Conservation (phyloP, 1,284 basidiomycete species). For the Schizophyllum amplum region DNA sequence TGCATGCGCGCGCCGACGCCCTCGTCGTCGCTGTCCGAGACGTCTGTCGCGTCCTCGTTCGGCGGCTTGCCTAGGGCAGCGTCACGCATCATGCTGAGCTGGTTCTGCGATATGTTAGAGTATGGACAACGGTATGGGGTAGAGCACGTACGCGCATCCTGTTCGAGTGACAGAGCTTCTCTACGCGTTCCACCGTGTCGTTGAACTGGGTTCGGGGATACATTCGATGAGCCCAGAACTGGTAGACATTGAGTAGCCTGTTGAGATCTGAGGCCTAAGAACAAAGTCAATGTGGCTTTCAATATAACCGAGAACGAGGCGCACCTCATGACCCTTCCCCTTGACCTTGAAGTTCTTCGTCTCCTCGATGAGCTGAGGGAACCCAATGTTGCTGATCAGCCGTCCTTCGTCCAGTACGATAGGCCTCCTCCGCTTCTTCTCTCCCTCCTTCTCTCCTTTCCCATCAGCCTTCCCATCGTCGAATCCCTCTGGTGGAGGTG, state of each 20-base stretch:
- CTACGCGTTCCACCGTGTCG: constrained; percentile 76
- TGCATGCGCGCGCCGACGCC: too few relatives aligned
- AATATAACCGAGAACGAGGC: constrained; percentile 13
- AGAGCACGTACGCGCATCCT: constrained; percentile 63
- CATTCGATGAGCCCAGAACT: constrained; percentile 88
- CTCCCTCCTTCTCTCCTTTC: constrained; percentile 20
- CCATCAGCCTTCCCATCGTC: constrained; percentile 24
- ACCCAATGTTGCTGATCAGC: constrained; percentile 62
- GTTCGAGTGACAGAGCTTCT: constrained; percentile 78
- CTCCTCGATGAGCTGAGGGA: constrained; percentile 68
- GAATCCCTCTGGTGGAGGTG: constrained; percentile 30
- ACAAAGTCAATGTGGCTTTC: neutral
- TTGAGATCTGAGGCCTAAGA: constrained; percentile 31
- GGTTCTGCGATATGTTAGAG: neutral
- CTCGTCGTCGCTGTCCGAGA: neutral
- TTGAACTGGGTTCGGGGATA: constrained; percentile 81
- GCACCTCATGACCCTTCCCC: constrained; percentile 87
- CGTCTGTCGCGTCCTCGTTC: neutral
- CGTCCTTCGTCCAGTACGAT: constrained; percentile 66
- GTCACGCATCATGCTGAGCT: neutral
- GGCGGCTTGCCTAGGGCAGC: neutral
- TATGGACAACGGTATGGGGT: neutral
- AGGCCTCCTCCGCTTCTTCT: constrained; percentile 43
- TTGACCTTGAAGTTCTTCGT: constrained; percentile 69
- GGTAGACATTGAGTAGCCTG: constrained; percentile 74